Conservation (phyloP, 768 basidiomycete species). For the Psilocybe cyanescens region DNA sequence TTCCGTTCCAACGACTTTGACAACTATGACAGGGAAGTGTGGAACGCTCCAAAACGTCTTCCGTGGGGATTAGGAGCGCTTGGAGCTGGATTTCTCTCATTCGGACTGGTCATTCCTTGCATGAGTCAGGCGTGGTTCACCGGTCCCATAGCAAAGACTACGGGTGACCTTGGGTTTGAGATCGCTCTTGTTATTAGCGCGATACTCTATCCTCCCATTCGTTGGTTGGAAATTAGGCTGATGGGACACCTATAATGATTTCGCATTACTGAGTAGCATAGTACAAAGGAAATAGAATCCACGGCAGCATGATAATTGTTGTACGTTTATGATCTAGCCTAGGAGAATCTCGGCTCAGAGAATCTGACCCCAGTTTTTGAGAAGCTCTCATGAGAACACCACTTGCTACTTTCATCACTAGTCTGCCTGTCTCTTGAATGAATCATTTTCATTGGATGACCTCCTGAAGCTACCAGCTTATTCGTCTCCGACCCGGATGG, state of each 20-base stretch:
- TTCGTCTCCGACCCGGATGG: not conserved
- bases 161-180: slow-evolving; percentile 88
- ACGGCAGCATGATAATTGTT: too few relatives aligned
- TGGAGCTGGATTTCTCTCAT: slow-evolving; percentile 52
- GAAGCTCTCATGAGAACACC: not conserved
- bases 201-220: slow-evolving; percentile 63
- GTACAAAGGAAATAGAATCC: too few relatives aligned
- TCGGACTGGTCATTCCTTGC: slow-evolving; percentile 64
- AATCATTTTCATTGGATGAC: not conserved
- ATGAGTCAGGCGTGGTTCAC: slow-evolving; percentile 83
- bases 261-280: too few relatives aligned
- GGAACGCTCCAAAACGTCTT: slow-evolving; percentile 60
- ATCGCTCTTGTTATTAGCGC: slow-evolving; percentile 60
- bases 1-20: slow-evolving; percentile 58
- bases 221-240: slow-evolving; percentile 49
- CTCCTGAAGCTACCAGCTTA: not conserved
- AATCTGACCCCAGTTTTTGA: not conserved
- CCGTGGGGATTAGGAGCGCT: slow-evolving; percentile 76
- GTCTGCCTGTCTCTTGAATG: not conserved
- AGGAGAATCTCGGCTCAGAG: not conserved
- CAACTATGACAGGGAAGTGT: slow-evolving; percentile 55
- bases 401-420: not conserved
- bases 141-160: slow-evolving; percentile 68
- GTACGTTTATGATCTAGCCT: too few relatives aligned
- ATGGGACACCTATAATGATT: slow-evolving; percentile 14